Base-by-base conservation (phyloP, 2,329 filamentous ascomycete species). In the Kalaharituber pfeilii region DNA sequence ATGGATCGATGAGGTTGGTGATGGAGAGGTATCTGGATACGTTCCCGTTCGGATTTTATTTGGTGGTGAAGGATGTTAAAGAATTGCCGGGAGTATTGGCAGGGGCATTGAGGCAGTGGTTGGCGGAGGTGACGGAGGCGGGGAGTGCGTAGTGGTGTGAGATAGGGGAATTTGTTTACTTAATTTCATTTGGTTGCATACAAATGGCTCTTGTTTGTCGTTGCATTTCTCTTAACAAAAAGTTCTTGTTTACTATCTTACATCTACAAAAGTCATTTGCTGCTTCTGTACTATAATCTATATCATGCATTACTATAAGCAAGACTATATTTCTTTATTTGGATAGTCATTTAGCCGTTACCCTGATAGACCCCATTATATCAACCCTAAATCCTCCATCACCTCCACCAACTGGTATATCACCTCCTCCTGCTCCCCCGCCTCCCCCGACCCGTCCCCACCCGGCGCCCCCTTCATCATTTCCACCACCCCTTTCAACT, bases 11-110 rank as follows among this genome's bases (percentile, higher is more conserved):
- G 68, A 74, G 74, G 66, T 78, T 95, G 54, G 81, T 82, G 63
- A 87, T 93, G 68, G 83, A 86, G 72, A 80, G 85, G 64, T 98
- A 98, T 67, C 76, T 98, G 62, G 93, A 98, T 67, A 83, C 81
- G 6, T 98, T 98, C 69, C 91, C 93, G 0, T 99, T 99, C 71
- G 81, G 84, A 67, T 98, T 95, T 71, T 99, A 96, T 67, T 71
- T 98, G 54, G 86, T 98, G 62, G 91, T 98, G 56, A 81, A 89
- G 61, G 80, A 96, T 70, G 80, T 98, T 49, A 81, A 83, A 64
- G 91, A 98, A 69, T 73, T 99, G 65, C 91, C 93, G 3, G 81
- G 79, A 29, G 88, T 95, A 44, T 69, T 99, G 69, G 85, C 87
- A 13, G 84, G 84, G 26, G 76, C 94, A 62, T 70, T 99, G 71